A percentile compares a stretch with the other conserved stretches of the same genome.
Evolutionary conservation across 2,329 filamentous ascomycete species (phyloP).

Genomic region (Fusarium aywerte): DNA sequence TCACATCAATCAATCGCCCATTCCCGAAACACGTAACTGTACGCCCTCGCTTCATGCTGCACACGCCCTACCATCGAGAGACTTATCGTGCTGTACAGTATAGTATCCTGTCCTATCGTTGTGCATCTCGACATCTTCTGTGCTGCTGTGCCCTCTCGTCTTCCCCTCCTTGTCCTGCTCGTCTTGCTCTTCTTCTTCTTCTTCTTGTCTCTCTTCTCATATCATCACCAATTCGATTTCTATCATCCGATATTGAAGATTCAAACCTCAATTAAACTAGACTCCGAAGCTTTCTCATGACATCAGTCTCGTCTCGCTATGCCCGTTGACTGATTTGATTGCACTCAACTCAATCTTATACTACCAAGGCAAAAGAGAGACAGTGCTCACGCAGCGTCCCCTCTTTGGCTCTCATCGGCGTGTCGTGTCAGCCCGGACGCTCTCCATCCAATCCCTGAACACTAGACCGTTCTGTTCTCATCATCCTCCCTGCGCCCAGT

Average conservation of each 20-base stretch:
- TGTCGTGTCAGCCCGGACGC: constrained; percentile 50
- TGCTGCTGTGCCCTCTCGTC: not conserved
- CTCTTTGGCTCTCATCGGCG: constrained; percentile 23
- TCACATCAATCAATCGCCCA: constrained; percentile 22
- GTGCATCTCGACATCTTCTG: constrained; percentile 6
- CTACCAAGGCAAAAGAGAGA: constrained; percentile 24
- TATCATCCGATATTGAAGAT: not conserved
- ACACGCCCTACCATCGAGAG: constrained; percentile 15
- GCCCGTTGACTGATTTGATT: constrained; percentile 22
- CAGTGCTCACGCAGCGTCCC: constrained; percentile 23
- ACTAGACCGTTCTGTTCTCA: constrained; percentile 22
- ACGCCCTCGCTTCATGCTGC: constrained; percentile 17
- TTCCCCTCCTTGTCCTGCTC: constrained; percentile 14
- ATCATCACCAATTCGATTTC: not conserved
- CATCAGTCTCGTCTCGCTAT: constrained; percentile 31
- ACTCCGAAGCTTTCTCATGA: constrained; percentile 3
- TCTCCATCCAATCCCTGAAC: constrained; percentile 48
- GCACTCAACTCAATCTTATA: constrained; percentile 15
- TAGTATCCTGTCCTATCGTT: constrained; percentile 6
- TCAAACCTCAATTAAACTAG: not conserved
- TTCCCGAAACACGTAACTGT: constrained; percentile 31
- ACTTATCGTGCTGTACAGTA: constrained; percentile 15
- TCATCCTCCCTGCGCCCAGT: constrained; percentile 43
- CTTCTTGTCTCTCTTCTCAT: not conserved
- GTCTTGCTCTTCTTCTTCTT: not conserved